These are phyloP conservation scores for Aspergillus neoniger DNA, from an alignment of 2,329 filamentous ascomycete species.

Conservation along the genomic window DNA sequence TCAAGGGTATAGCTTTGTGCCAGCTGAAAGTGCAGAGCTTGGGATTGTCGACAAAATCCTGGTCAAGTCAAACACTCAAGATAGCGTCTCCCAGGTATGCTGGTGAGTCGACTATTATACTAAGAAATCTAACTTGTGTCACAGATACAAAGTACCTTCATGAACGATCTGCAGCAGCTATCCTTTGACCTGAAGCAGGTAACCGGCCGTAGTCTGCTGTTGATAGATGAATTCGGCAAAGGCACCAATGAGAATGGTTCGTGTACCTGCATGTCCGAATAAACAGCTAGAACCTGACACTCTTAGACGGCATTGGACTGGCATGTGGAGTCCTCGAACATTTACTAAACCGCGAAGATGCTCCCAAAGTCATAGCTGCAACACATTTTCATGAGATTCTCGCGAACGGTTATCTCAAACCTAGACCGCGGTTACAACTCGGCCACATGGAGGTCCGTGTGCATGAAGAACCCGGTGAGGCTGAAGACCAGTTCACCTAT, in stretches of 20 bases:
- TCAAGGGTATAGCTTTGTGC: conserved; percentile 68
- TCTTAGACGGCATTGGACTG: conserved; percentile 64
- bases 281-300: background rate
- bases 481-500: conserved; percentile 59
- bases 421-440: conserved; percentile 51
- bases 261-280: background rate
- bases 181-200: conserved; percentile 73
- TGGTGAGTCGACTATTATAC: background rate
- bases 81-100: conserved; percentile 61
- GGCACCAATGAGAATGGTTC: conserved; percentile 61
- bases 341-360: conserved; percentile 51
- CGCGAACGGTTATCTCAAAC: conserved; percentile 56
- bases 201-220: conserved; percentile 73
- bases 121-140: background rate
- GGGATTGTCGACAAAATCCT: conserved; percentile 92
- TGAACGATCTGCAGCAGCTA: conserved; percentile 86
- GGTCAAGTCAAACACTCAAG: conserved; percentile 76
- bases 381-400: conserved; percentile 64
- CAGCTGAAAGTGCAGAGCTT: conserved; percentile 72
- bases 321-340: conserved; percentile 63
- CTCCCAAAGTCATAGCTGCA: conserved; percentile 62
- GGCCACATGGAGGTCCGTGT: conserved; percentile 60
- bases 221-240: conserved; percentile 92
- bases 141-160: conserved; percentile 65
- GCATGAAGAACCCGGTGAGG: conserved; percentile 45